These are phyloP conservation scores for Auxenochlorella pyrenoidosa DNA, from an alignment of 139 green algal genomes.

Conservation along the genomic window DNA sequence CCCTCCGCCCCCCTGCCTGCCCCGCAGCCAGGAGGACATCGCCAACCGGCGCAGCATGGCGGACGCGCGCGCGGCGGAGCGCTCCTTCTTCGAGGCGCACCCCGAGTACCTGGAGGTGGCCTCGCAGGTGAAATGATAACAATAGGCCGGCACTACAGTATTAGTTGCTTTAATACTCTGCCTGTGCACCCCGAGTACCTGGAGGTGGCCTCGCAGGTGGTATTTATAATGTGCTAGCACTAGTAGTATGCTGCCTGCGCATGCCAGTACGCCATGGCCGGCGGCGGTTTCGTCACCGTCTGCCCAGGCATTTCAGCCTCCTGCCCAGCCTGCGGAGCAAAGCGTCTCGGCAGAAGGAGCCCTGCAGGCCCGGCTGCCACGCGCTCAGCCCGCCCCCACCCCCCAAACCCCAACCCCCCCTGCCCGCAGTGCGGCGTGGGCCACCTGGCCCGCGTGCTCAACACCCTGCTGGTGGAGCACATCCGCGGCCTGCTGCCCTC, in stretches of 20 bases:
- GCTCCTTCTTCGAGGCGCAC: conserved; percentile 71
- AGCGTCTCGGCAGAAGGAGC: too few species aligned
- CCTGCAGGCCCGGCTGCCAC: not conserved
- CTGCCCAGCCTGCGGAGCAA: too few species aligned
- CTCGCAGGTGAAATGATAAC: not conserved
- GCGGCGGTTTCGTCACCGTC: too few species aligned
- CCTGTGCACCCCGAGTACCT: too few species aligned
- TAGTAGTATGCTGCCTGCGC: too few species aligned
- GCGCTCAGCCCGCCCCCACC: not conserved
- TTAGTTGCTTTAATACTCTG: too few species aligned
- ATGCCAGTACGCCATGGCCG: too few species aligned
- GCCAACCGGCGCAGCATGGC: conserved; percentile 52
- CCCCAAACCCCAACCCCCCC: not conserved
- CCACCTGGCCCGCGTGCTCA: conserved; percentile 82
- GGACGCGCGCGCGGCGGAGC: conserved; percentile 57
- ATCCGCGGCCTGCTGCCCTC: conserved; percentile 71
- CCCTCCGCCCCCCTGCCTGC: not conserved
- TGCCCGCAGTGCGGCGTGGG: conserved; percentile 66
- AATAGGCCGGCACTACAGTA: too few species aligned
- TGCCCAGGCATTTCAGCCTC: too few species aligned
- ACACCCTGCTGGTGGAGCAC: conserved; percentile 90
- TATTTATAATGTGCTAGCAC: too few species aligned
- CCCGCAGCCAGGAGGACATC: conserved; percentile 87
- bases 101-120: conserved; percentile 73
- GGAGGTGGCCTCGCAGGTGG: too few species aligned